phyloP scores from a whole-genome alignment of 2,329 filamentous ascomycete species.

The Trichoderma koningiopsis region DNA sequence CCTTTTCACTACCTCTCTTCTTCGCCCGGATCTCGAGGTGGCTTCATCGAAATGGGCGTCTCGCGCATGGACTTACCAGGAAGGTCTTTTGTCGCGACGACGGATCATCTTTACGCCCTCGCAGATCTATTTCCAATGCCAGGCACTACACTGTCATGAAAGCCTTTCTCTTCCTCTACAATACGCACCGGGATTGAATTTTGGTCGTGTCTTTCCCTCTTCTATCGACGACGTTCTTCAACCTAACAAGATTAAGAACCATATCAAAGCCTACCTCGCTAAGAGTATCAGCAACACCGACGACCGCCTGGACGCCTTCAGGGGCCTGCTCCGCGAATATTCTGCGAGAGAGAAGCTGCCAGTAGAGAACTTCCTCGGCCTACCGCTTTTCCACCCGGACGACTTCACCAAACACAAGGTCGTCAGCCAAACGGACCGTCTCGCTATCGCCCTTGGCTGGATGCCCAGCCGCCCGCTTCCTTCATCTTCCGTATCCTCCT shows the following conservation, averaged over 20 bases:
- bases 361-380: conserved; percentile 38
- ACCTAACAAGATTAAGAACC: conserved; percentile 33
- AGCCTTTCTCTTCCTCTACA: conserved; percentile 40
- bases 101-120: conserved; percentile 43
- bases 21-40: conserved; percentile 41
- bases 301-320: conserved; percentile 41
- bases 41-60: conserved; percentile 41
- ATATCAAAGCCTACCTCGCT: conserved; percentile 39
- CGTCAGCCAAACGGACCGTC: conserved; percentile 39
- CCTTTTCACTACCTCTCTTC: conserved; percentile 42
- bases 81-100: conserved; percentile 41
- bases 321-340: conserved; percentile 37
- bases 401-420: conserved; percentile 35
- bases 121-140: conserved; percentile 45
- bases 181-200: conserved; percentile 36
- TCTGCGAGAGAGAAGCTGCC: conserved; percentile 33
- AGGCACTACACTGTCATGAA: conserved; percentile 42
- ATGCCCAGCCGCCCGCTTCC: conserved; percentile 34
- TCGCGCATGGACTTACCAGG: conserved; percentile 43
- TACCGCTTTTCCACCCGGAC: conserved; percentile 41
- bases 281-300: conserved; percentile 34
- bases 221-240: conserved; percentile 30
- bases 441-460: conserved; percentile 43
- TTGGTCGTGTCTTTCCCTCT: conserved; percentile 40
- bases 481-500: conserved; percentile 25